phyloP scores from a whole-genome alignment of 768 basidiomycete genomes.

The Mycena capillaripes region DNA sequence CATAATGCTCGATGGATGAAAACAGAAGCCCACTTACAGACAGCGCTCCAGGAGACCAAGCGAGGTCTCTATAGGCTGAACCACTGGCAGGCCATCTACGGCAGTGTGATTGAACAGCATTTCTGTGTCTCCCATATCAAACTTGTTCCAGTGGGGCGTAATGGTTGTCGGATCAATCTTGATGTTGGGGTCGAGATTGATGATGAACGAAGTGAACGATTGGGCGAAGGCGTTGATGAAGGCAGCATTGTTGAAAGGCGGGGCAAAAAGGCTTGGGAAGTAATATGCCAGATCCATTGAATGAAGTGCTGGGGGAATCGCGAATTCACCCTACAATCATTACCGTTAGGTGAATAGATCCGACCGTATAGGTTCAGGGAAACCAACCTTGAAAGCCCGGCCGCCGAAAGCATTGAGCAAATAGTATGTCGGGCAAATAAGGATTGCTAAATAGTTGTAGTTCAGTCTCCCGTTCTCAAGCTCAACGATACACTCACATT shows the following conservation, averaged over 20 bases:
- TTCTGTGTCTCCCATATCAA: conserved; percentile 7
- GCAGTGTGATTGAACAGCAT: conserved; percentile 32
- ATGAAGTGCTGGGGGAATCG: conserved; percentile 45
- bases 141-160: conserved; percentile 24
- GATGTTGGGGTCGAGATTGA: conserved; percentile 29
- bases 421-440: conserved; percentile 53
- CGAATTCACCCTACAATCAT: conserved; percentile 42
- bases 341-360: too few species aligned
- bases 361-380: too few species aligned
- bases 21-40: neutral
- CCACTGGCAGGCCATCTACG: conserved; percentile 13
- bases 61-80: conserved; percentile 15
- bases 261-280: conserved; percentile 34
- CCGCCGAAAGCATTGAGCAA: conserved; percentile 46
- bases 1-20: too few species aligned
- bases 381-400: conserved; percentile 49
- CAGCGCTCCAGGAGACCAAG: conserved; percentile 26
- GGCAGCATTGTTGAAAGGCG: conserved; percentile 23
- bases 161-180: conserved; percentile 28
- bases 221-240: conserved; percentile 36
- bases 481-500: too few species aligned
- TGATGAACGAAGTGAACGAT: conserved; percentile 30
- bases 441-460: conserved; percentile 46
- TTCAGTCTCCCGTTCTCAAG: too few species aligned
- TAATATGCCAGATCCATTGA: conserved; percentile 44